Evolutionary conservation across 495 filamentous ascomycete species (phyloP).

Genomic region (Neurospora sp.): DNA sequence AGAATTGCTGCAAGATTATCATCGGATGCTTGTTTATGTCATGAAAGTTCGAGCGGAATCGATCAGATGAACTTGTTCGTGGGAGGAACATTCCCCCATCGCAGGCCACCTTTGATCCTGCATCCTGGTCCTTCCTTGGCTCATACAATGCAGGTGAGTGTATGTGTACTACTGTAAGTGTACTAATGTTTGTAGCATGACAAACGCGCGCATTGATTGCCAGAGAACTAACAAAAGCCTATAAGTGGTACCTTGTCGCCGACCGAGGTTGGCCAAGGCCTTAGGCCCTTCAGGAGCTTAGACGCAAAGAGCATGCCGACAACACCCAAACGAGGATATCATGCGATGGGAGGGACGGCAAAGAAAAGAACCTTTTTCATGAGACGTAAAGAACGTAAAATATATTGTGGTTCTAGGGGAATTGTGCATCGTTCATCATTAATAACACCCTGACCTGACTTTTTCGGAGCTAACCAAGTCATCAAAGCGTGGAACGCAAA

Average conservation of each 20-base stretch:
- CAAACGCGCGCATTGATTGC: neutral
- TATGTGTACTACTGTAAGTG: neutral
- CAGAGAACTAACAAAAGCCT: neutral
- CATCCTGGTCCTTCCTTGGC: no score
- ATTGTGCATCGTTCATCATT: neutral
- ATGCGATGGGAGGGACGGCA: neutral
- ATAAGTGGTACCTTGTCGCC: neutral
- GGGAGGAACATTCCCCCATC: no score
- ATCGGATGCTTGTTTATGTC: no score
- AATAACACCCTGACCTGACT: neutral
- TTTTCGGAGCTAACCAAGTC: neutral
- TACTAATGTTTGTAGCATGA: neutral
- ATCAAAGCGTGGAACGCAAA: neutral
- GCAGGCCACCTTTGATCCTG: no score
- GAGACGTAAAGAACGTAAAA: neutral
- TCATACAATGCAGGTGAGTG: no score
- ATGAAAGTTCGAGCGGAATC: no score
- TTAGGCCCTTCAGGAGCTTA: neutral
- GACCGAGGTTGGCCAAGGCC: neutral
- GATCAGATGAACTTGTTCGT: no score
- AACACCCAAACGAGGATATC: neutral
- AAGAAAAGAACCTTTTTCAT: neutral
- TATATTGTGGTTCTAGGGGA: neutral
- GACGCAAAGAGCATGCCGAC: neutral
- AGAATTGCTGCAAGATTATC: no score